These are phyloP conservation scores for Ascochyta pisi DNA, from an alignment of 2,329 filamentous ascomycete genomes.

Conservation along the genomic window DNA sequence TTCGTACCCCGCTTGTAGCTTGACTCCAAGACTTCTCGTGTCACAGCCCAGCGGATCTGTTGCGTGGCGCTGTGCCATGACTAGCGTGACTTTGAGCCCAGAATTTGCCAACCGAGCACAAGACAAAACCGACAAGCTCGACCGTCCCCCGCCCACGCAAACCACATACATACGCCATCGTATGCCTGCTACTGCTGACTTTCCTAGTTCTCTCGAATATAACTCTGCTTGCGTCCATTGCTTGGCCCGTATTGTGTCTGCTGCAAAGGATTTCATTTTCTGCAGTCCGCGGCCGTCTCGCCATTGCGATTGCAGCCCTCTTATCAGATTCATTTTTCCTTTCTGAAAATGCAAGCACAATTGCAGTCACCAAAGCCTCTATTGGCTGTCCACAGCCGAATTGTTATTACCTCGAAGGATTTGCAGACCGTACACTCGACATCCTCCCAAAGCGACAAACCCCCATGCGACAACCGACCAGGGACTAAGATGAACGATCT, in stretches of 20 bases:
- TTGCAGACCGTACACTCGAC: background rate
- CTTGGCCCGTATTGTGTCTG: slow-evolving; percentile 1
- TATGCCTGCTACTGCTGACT: background rate
- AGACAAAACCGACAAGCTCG: slow-evolving; percentile 1
- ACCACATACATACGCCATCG: slow-evolving; percentile 3
- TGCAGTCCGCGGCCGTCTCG: background rate
- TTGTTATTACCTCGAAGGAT: background rate
- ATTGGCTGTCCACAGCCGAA: background rate
- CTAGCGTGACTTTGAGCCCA: slow-evolving; percentile 6
- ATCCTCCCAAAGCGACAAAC: slow-evolving; percentile 12
- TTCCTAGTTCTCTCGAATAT: background rate
- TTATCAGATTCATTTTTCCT: background rate
- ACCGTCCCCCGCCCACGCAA: background rate
- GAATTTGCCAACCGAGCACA: slow-evolving; percentile 11
- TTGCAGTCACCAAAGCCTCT: background rate
- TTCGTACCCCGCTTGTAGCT: slow-evolving; percentile 4
- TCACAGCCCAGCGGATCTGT: slow-evolving; percentile 5
- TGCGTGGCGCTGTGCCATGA: background rate
- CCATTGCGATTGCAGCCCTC: background rate
- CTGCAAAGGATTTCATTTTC: background rate
- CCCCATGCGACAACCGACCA: slow-evolving; percentile 3
- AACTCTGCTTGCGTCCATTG: background rate
- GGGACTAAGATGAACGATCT: slow-evolving; percentile 17
- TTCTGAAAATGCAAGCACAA: slow-evolving; percentile 1
- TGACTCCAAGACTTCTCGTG: slow-evolving; percentile 2